Conservation (phyloP, 2,329 filamentous ascomycete genomes). For the Fusarium palustre region DNA sequence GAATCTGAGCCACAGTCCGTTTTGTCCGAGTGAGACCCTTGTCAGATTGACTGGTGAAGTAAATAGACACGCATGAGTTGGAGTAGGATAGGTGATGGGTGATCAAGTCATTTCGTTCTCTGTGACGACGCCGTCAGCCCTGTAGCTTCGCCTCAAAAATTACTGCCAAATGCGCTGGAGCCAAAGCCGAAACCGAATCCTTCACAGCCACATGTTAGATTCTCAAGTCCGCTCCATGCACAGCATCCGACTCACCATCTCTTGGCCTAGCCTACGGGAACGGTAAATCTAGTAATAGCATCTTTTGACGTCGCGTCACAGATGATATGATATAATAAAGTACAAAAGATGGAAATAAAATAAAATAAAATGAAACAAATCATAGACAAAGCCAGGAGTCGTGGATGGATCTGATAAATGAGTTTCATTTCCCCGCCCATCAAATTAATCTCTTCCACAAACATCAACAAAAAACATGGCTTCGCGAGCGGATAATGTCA, state of each 20-base stretch:
- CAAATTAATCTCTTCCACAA: constrained; percentile 1
- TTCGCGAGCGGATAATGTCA: constrained; percentile 21
- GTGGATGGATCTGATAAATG: constrained; percentile 18
- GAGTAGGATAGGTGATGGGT: accelerated
- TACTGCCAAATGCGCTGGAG: constrained; percentile 1
- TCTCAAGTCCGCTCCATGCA: constrained; percentile 17
- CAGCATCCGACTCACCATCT: background rate
- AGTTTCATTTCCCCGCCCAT: constrained; percentile 16
- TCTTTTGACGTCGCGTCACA: constrained; percentile 1
- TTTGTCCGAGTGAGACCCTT: background rate
- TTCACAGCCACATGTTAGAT: constrained; percentile 18
- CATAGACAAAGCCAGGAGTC: background rate
- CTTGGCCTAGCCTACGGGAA: constrained; percentile 13
- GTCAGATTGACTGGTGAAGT: background rate
- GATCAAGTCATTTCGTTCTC: background rate
- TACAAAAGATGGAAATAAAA: background rate
- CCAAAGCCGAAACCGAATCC: constrained; percentile 10
- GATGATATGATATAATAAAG: constrained; percentile 1
- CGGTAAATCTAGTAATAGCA: background rate
- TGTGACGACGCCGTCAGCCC: background rate
- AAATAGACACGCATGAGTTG: background rate
- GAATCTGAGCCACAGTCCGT: constrained; percentile 11
- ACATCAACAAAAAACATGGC: constrained; percentile 12
- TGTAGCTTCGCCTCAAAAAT: constrained; percentile 11
- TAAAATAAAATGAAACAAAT: background rate